Conservation (phyloP, 306 rosid species). For the Quercus berberidifolia region DNA sequence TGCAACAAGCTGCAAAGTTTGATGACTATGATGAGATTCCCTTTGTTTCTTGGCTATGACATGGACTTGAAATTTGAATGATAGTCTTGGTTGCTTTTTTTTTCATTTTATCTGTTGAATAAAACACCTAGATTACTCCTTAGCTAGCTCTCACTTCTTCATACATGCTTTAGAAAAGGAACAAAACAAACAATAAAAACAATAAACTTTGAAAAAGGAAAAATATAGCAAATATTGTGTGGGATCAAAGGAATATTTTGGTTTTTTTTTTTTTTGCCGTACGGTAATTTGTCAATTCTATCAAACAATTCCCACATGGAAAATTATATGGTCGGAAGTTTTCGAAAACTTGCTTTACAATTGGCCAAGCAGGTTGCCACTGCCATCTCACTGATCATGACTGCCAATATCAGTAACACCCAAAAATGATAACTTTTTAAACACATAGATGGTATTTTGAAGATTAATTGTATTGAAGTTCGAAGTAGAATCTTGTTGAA, state of each 20-base stretch:
- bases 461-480: too few relatives aligned
- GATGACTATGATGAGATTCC: constrained; percentile 28
- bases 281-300: background rate
- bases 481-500: background rate
- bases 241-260: background rate
- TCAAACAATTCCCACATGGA: background rate
- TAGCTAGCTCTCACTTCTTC: background rate
- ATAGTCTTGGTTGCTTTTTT: constrained; percentile 26
- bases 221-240: background rate
- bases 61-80: constrained; percentile 26
- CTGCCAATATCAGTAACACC: background rate
- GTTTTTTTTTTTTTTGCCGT: background rate
- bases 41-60: constrained; percentile 25
- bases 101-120: background rate
- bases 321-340: background rate
- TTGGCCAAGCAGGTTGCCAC: background rate
- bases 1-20: constrained; percentile 42
- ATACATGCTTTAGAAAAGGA: background rate
- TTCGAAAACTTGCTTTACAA: background rate
- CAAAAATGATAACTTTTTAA: background rate
- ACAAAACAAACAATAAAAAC: background rate
- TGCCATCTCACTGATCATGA: background rate
- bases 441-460: too few relatives aligned
- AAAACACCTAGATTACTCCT: background rate
- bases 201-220: background rate